Evolutionary conservation across 2,329 filamentous ascomycete genomes (phyloP), one percentile per base, ranked within the genome.

Genomic region (Trichoderma brevicompactum): DNA sequence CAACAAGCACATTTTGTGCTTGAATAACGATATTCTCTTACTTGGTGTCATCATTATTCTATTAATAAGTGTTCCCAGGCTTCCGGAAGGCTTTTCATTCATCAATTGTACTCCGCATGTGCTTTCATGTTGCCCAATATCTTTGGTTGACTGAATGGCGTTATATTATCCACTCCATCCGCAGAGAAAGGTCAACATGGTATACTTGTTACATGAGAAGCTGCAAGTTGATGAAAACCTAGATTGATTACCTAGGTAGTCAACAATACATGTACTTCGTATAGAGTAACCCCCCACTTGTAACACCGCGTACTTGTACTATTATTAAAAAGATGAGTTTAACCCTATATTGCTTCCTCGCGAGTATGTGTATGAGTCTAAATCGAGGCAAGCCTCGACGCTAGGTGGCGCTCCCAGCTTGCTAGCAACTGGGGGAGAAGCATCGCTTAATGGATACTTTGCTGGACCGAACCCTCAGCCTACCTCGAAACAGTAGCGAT

Each of bases 361-460:
- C 36, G 19, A 19, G 17, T 34, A 23, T 23, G 48, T 34, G 23
- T 6, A n/a, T 50, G 19, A 8, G n/a, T 8, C 40, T 43, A 48
- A 15, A 62, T 62, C 7, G 28, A 63, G 60, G 52, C 60, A 63
- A 63, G 40, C 28, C 10, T 43, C 15, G 9, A n/a, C 49, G 32
- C 60, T 63, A 63, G 32, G 34, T 19, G 49, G 46, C 10, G 13
- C n/a, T 63, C 49, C 59, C 50, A 13, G 7, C 6, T 32, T 41
- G 56, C 36, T 46, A 38, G 40, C 38, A 44, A 17, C 52, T 13
- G 19, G 5, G 17, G 52, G 52, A 41, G 17, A 54, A 15, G 36
- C 7, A n/a, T 10, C 7, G 36, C 36, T 38, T 38, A 28, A 28
- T 38, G 36, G 36, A 28, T 28, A 28, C 23, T 28, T 38, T 44